phyloP scores from a whole-genome alignment of 2,329 filamentous ascomycete species.

The Cryphonectria japonica region DNA sequence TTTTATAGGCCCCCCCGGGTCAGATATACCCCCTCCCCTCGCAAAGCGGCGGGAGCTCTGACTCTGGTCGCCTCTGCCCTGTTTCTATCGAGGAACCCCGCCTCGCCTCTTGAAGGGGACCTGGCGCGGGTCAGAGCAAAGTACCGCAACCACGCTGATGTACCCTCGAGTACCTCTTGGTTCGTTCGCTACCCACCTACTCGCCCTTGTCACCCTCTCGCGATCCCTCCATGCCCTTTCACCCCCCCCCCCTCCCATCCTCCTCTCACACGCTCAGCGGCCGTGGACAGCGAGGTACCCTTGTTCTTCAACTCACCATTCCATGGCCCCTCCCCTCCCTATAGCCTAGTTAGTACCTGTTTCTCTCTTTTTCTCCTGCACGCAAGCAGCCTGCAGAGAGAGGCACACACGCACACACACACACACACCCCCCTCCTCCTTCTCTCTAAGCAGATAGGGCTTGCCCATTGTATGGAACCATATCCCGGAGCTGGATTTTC shows the following conservation, averaged over 20 bases:
- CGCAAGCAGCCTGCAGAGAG: background rate
- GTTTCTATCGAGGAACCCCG: constrained; percentile 29
- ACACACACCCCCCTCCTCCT: background rate
- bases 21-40: constrained; percentile 36
- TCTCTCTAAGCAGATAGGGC: constrained; percentile 30
- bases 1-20: constrained; percentile 38
- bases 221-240: constrained; percentile 15
- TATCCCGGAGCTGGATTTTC: constrained; percentile 29
- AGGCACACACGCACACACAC: constrained; percentile 4
- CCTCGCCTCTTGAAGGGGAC: constrained; percentile 19
- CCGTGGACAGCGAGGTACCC: constrained; percentile 29
- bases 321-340: constrained; percentile 17
- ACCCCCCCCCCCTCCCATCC: no score
- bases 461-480: constrained; percentile 31
- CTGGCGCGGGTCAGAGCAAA: constrained; percentile 21
- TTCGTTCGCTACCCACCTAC: constrained; percentile 10
- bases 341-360: constrained; percentile 17
- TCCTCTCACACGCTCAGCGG: constrained; percentile 26
- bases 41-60: constrained; percentile 30
- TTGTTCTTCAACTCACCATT: constrained; percentile 2
- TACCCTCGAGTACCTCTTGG: constrained; percentile 24
- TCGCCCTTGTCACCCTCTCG: constrained; percentile 20
- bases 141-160: constrained; percentile 19
- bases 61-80: constrained; percentile 28
- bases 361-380: background rate